Conservation (phyloP, 768 basidiomycete genomes). For the Pleurotus citrinopileatus region DNA sequence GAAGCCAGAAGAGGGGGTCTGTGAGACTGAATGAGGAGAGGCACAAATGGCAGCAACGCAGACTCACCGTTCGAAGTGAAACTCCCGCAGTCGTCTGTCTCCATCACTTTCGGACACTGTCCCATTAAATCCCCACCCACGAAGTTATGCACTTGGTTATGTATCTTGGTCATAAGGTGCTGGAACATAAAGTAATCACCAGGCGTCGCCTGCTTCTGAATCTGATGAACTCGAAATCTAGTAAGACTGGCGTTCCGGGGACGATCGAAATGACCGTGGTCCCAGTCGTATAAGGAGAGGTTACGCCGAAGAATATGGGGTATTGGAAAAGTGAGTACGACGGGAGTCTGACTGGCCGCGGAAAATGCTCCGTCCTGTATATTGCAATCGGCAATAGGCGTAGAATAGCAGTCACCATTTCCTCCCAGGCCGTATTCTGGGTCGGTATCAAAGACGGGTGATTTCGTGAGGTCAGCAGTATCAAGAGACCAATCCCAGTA, state of each 20-base stretch:
- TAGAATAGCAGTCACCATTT: constrained; percentile 10
- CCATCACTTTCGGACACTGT: constrained; percentile 10
- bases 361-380: constrained; percentile 8
- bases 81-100: neutral
- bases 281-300: constrained; percentile 10
- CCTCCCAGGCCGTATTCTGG: constrained; percentile 11
- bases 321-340: constrained; percentile 12
- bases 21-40: neutral
- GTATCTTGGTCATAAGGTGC: constrained; percentile 11
- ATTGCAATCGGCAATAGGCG: constrained; percentile 9
- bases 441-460: constrained; percentile 13
- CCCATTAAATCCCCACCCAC: constrained; percentile 16
- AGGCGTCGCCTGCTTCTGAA: neutral
- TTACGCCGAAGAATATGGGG: constrained; percentile 15
- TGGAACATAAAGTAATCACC: constrained; percentile 15
- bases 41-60: neutral
- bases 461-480: constrained; percentile 4
- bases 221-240: neutral
- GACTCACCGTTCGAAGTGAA: constrained; percentile 13
- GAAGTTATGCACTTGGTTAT: constrained; percentile 15
- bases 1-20: constrained; percentile 17
- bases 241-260: constrained; percentile 10
- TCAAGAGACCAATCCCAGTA: constrained; percentile 17
- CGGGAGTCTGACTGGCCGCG: constrained; percentile 4
- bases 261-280: neutral